These are phyloP conservation scores for Canna indica DNA, from an alignment of 176 grass and related monocot genomes.

Conservation along the genomic window DNA sequence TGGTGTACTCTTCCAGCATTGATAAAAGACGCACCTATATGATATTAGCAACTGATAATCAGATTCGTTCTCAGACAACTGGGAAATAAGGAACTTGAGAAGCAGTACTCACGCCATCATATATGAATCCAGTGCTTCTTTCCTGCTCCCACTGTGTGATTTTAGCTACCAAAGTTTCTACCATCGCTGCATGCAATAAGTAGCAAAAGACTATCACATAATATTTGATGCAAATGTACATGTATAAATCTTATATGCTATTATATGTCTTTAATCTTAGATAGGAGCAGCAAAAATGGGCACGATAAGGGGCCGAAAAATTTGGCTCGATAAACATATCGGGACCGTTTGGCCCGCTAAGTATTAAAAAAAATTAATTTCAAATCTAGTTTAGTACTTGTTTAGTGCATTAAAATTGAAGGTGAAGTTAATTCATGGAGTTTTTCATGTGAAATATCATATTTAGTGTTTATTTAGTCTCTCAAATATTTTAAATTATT, in stretches of 20 bases:
- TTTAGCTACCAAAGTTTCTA: constrained; percentile 58
- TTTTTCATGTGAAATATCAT: no score
- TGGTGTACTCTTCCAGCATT: constrained; percentile 62
- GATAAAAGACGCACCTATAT: constrained; percentile 49
- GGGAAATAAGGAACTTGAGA: not conserved
- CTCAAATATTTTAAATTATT: no score
- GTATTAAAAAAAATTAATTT: no score
- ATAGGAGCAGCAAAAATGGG: no score
- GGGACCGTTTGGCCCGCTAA: no score
- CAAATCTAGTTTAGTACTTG: no score
- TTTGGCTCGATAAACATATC: no score
- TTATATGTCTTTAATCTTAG: not conserved
- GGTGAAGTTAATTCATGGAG: no score
- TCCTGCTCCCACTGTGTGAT: constrained; percentile 63
- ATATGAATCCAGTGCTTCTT: constrained; percentile 47
- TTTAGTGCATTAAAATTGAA: no score
- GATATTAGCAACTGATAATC: not conserved
- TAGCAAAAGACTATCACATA: not conserved
- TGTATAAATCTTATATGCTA: constrained; percentile 7
- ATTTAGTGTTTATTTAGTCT: no score
- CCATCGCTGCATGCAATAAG: constrained; percentile 44
- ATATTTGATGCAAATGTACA: not conserved
- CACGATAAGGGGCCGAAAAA: no score
- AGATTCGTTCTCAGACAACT: not conserved
- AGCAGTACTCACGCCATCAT: constrained; percentile 46